phyloP scores from a whole-genome alignment of 2,329 filamentous ascomycete species.

The Triangularia verruculosa region DNA sequence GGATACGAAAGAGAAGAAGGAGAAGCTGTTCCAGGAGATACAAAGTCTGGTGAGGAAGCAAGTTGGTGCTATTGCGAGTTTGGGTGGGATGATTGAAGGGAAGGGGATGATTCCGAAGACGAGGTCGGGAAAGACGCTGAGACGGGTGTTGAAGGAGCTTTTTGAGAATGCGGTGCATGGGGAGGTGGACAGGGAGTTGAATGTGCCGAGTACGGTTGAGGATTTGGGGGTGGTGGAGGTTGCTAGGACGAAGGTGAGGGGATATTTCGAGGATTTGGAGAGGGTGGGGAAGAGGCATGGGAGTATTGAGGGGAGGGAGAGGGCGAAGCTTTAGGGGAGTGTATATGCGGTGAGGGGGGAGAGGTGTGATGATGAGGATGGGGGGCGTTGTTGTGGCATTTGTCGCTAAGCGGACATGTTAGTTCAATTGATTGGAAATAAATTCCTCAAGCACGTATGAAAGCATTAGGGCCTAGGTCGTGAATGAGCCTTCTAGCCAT shows the following conservation, averaged over 20 bases:
- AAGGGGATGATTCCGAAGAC: constrained; percentile 89
- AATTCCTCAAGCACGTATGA: too few species aligned
- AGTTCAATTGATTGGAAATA: not conserved
- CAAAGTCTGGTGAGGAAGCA: constrained; percentile 71
- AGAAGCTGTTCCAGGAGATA: constrained; percentile 55
- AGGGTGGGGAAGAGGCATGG: constrained; percentile 37
- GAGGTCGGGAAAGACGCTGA: constrained; percentile 83
- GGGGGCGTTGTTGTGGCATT: not conserved
- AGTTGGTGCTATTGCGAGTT: constrained; percentile 80
- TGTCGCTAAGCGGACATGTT: not conserved
- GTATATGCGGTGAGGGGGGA: not conserved
- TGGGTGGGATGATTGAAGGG: constrained; percentile 83
- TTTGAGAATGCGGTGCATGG: constrained; percentile 77
- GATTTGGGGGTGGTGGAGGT: constrained; percentile 72
- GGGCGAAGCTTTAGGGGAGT: constrained; percentile 27
- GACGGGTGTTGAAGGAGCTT: constrained; percentile 77
- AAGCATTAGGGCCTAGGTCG: not conserved
- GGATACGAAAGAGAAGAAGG: constrained; percentile 45
- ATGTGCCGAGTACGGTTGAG: constrained; percentile 81
- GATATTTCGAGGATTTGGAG: constrained; percentile 66
- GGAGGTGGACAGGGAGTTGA: constrained; percentile 68
- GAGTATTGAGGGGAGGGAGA: constrained; percentile 47
- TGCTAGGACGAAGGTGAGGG: constrained; percentile 65
- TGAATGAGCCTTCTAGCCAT: too few species aligned
- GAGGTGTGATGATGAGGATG: not conserved